These are phyloP conservation scores for Phytophthora multivora DNA, from an alignment of 352 stramenopile genomes.

Conservation along the genomic window DNA sequence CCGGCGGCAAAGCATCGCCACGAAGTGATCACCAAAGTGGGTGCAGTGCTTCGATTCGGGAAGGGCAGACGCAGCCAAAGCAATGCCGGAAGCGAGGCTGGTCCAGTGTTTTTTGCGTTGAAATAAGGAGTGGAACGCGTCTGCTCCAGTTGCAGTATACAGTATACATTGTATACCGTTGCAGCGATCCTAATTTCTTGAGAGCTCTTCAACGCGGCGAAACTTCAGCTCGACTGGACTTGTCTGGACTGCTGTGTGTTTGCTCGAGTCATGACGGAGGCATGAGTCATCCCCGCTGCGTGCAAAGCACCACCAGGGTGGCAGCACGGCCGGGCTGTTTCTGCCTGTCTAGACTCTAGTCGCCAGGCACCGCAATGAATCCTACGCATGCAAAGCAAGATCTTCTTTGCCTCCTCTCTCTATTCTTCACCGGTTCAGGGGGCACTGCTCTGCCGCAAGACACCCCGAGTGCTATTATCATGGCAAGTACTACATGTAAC, in stretches of 20 bases:
- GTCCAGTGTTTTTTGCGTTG: no score
- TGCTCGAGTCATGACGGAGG: not conserved
- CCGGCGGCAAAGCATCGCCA: not conserved
- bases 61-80: slow-evolving; percentile 3
- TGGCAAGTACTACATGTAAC: slow-evolving; percentile 3
- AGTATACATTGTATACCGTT: not conserved
- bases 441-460: not conserved
- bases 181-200: not conserved
- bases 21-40: not conserved
- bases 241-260: slow-evolving; percentile 26
- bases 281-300: slow-evolving; percentile 15
- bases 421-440: not conserved
- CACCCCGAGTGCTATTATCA: not conserved
- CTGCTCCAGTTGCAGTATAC: slow-evolving; percentile 5
- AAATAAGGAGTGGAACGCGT: slow-evolving; percentile 3
- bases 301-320: slow-evolving; percentile 9
- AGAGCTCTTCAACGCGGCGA: slow-evolving; percentile 10
- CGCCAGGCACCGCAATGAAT: not conserved
- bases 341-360: no score
- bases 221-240: slow-evolving; percentile 33
- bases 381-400: not conserved
- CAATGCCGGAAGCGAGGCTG: no score
- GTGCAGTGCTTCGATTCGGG: slow-evolving; percentile 3
- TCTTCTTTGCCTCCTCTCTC: not conserved
- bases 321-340: not conserved